phyloP scores from a whole-genome alignment of 1,284 basidiomycete genomes.

The Sparassis latifolia region DNA sequence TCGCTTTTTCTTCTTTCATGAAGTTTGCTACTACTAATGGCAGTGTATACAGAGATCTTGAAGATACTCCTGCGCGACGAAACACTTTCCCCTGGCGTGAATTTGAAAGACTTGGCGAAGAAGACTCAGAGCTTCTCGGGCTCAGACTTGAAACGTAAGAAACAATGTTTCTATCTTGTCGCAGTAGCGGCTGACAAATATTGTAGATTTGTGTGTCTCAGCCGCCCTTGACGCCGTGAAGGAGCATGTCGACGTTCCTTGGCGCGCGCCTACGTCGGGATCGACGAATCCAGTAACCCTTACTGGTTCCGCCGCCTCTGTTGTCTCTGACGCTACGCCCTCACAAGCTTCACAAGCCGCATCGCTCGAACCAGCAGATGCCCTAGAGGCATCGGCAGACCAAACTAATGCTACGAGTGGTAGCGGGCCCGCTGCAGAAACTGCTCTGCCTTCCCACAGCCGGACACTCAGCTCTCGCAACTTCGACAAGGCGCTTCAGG shows the following conservation, averaged over 20 bases:
- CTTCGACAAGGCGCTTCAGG: conserved; percentile 76
- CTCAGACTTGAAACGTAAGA: conserved; percentile 88
- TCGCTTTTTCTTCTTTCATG: conserved; percentile 20
- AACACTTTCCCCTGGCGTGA: conserved; percentile 59
- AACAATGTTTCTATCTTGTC: background rate
- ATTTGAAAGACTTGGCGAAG: conserved; percentile 57
- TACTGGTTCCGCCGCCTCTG: no score
- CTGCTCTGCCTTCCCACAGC: conserved; percentile 3
- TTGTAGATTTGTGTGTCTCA: conserved; percentile 79
- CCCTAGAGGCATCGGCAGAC: background rate
- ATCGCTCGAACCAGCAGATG: background rate
- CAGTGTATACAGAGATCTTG: conserved; percentile 60
- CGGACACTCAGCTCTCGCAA: conserved; percentile 54
- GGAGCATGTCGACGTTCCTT: conserved; percentile 74
- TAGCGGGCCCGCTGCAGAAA: background rate
- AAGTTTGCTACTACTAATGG: background rate
- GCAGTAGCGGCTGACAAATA: conserved; percentile 6
- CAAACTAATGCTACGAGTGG: background rate
- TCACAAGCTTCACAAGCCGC: background rate
- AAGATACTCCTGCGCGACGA: conserved; percentile 81
- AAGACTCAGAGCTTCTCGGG: conserved; percentile 86
- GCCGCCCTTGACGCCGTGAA: conserved; percentile 87
- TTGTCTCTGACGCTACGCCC: background rate
- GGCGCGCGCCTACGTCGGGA: conserved; percentile 26
- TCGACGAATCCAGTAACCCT: no score